Evolutionary conservation across 495 filamentous ascomycete genomes (phyloP).

Genomic region (Aeminium ludgeri): DNA sequence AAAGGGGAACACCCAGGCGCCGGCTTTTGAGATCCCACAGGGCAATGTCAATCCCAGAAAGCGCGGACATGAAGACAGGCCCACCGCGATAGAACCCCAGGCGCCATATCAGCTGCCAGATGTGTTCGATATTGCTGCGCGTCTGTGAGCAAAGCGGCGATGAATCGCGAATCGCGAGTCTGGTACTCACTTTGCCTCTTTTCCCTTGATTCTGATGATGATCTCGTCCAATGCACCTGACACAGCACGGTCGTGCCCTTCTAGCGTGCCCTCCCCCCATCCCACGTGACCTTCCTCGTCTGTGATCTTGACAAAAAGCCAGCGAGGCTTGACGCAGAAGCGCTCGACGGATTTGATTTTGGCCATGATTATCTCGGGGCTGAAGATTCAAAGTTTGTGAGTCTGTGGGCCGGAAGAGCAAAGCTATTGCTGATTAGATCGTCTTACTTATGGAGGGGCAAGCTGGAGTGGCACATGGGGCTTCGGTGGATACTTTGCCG

Average conservation of each 20-base stretch:
- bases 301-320: slow-evolving; percentile 40
- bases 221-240: slow-evolving; percentile 58
- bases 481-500: no score
- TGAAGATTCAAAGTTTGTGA: no score
- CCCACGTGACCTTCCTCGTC: slow-evolving; percentile 47
- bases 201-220: slow-evolving; percentile 42
- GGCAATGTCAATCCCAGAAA: slow-evolving; percentile 66
- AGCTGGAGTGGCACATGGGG: no score
- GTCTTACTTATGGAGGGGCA: no score
- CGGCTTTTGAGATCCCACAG: slow-evolving; percentile 57
- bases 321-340: slow-evolving; percentile 9
- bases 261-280: slow-evolving; percentile 62
- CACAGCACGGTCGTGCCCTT: slow-evolving; percentile 60
- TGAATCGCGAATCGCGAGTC: no score
- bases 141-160: no score
- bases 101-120: slow-evolving; percentile 58
- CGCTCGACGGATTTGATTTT: slow-evolving; percentile 3
- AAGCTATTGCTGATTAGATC: no score
- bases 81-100: slow-evolving; percentile 63
- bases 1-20: slow-evolving; percentile 49
- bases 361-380: slow-evolving; percentile 2
- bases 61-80: slow-evolving; percentile 64
- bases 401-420: no score
- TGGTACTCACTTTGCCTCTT: slow-evolving; percentile 41
- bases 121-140: slow-evolving; percentile 50